Evolutionary conservation across 2,329 filamentous ascomycete species (phyloP), one percentile per base, ranked within the genome.

Genomic region (Xylaria sp.): DNA sequence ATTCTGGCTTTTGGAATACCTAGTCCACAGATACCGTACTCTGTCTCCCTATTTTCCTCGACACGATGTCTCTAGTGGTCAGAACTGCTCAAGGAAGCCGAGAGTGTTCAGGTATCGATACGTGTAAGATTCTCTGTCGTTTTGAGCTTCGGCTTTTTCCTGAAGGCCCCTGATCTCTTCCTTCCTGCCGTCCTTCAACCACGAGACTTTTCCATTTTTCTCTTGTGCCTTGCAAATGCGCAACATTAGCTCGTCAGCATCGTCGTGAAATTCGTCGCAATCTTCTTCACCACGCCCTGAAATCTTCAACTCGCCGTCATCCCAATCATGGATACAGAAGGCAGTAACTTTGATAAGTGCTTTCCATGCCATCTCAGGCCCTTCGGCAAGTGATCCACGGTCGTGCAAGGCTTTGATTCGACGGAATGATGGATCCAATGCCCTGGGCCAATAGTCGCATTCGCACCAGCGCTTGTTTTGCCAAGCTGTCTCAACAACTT

Each of bases 191-290:
- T 49, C 20, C 4, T 13, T n/a, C 22, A 60, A 13, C 57, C 57
- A 60, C 11, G n/a, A 13, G 20, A 39, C 2, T 15, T 60, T 51
- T 15, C 29, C 33, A 17, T 29, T 42, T 22, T 60, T 13, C 45
- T 50, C 42, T 31, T 61, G 58, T 17, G 36, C 10, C 45, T 61
- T 25, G 36, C 58, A 61, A 9, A 61, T 61, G 15, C 10, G 1
- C 15, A 51, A 17, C 58, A 61, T 61, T 36, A 61, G n/a, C 25
- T 27, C 29, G 17, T 61, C 58, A 13, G 49, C 47, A 17, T 17
- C 7, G 1, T 44, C 47, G 15, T 61, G 58, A 36, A 61, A 61
- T 9, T 44, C 25, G 4, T 61, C 50, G n/a, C 59, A 54, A 29
- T 54, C 59, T 11, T n/a, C 29, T 7, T 54, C 59, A 20, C 38